Evolutionary conservation across 2,329 filamentous ascomycete species (phyloP).

Genomic region (Aspergillus fumigatiaffinis): DNA sequence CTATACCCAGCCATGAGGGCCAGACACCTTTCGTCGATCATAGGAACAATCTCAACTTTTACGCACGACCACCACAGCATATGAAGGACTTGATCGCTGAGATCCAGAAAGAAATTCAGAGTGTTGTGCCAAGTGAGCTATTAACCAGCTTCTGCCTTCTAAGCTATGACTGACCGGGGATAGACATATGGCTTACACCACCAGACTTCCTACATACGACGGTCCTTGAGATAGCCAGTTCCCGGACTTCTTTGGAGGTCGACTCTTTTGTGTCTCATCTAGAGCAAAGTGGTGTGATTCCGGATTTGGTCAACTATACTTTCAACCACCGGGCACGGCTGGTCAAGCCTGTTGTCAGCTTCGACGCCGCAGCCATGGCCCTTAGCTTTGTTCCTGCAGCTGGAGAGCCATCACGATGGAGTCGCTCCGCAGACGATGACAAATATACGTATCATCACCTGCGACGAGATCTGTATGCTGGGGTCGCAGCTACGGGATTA

Average conservation of each 20-base stretch:
- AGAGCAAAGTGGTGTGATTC: conserved; percentile 47
- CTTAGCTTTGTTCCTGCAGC: conserved; percentile 81
- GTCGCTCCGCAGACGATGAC: conserved; percentile 50
- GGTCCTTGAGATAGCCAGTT: conserved; percentile 78
- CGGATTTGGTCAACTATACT: conserved; percentile 63
- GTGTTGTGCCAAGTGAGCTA: conserved; percentile 65
- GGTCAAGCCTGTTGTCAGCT: conserved; percentile 77
- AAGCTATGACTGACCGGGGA: background rate
- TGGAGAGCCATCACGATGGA: conserved; percentile 49
- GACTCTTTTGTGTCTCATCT: conserved; percentile 57
- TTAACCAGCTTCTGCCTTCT: background rate
- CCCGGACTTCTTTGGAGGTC: conserved; percentile 67
- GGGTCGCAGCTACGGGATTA: conserved; percentile 60
- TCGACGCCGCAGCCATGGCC: conserved; percentile 79
- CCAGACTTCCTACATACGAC: conserved; percentile 76
- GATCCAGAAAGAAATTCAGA: conserved; percentile 64
- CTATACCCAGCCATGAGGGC: conserved; percentile 45
- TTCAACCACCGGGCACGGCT: conserved; percentile 66
- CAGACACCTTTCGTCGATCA: conserved; percentile 70
- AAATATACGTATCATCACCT: conserved; percentile 87
- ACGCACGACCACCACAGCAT: conserved; percentile 75
- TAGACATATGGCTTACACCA: conserved; percentile 86
- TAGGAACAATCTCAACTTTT: conserved; percentile 80
- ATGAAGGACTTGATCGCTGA: conserved; percentile 63
- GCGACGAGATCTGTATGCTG: conserved; percentile 68